Base-by-base conservation (phyloP, 805 yeast species). In the Candida fluviatilis region DNA sequence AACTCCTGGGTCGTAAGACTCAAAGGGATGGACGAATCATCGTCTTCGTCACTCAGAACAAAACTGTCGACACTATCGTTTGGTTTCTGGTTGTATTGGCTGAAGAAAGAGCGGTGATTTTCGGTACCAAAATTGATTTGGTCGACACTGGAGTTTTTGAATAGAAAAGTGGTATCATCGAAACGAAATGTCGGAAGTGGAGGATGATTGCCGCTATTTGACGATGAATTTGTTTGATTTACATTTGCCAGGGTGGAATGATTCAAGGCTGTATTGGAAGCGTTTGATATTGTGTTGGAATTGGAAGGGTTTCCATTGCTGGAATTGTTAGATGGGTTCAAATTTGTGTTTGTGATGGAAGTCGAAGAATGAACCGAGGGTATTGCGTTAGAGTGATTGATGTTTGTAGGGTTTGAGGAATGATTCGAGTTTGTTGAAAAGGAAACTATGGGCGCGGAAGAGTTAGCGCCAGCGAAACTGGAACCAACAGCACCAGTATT, bases 1-100 rank as follows among this genome's bases (percentile, higher is more conserved):
- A 91, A 71, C 41, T 87, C 87, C 34, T 73, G 75, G 1, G 77
- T 73, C 1, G 81, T 69, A n/a, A 85, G 61, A 2, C 88, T 76
- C 36, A 84, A 58, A 0, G 90, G 87, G 2, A 80, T 72, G 8
- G 63, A 48, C 6, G 64, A 44, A 33, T 75, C 77, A 28, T 63
- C 68, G 14, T 49, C 49, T 1, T 40, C 38, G 13, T 46, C 39
- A 14, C 42, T 34, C 30, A 37, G 34, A 8, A 37, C 36, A 38
- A 31, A 19, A n/a, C 35, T 31, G 6, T 31, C 35, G 27, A 30
- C 18, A 31, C 35, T 31, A 14, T 31, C 35, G 21, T 31, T 31
- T 6, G 29, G 29, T 26, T 8, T 8, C 29, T 26, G 29, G 14
- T 31, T 19, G 8, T 13, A n/a, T 38, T 17, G 25, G 32, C 27